Evolutionary conservation across 1,139 yeast genomes (phyloP), one percentile per base, ranked within the genome.

Genomic region (Suhomyces yuchorum): DNA sequence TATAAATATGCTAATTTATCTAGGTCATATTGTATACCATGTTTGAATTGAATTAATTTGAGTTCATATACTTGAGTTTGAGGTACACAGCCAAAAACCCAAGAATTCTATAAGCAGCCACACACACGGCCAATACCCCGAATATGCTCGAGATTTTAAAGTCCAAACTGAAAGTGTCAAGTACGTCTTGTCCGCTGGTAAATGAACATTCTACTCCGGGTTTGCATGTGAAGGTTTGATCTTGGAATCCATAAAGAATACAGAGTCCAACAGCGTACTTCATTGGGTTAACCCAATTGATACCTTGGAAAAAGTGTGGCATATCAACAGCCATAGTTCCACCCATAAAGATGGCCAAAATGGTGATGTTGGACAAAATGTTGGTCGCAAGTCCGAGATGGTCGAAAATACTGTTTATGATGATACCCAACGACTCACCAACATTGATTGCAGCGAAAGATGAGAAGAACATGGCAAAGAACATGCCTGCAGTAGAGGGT

Each of bases 331-430:
- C 85, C 84, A 90, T 78, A 5, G 92, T 73, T n/a, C 96, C 97
- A 3, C 90, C 89, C 95, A 89, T 87, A 57, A 86, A 81, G 15
- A 86, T 79, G 7, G 92, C 93, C 49, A 88, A 69, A 3, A 87
- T 78, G 43, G 87, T 66, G 28, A 86, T 61, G 8, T 82, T 78
- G 0, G 91, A 77, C 41, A 89, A 78, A 5, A 88, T 66, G 58
- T 87, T 88, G 20, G 87, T 81, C 0, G 95, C 96, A 56, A 89
- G 77, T 0, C 96, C 96, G 46, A 88, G 79, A 60, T 89, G 92
- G 48, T 76, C 73, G 58, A 89, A 84, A 0, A 86, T 56, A n/a
- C 92, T 82, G 59, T 87, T 87, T 53, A 89, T 84, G 42, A 86
- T 73, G 7, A 89, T 86, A 0, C 96, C 96, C 39, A 89, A 70